phyloP scores from a whole-genome alignment of 2,329 filamentous ascomycete species.

The Colletotrichum incanum region DNA sequence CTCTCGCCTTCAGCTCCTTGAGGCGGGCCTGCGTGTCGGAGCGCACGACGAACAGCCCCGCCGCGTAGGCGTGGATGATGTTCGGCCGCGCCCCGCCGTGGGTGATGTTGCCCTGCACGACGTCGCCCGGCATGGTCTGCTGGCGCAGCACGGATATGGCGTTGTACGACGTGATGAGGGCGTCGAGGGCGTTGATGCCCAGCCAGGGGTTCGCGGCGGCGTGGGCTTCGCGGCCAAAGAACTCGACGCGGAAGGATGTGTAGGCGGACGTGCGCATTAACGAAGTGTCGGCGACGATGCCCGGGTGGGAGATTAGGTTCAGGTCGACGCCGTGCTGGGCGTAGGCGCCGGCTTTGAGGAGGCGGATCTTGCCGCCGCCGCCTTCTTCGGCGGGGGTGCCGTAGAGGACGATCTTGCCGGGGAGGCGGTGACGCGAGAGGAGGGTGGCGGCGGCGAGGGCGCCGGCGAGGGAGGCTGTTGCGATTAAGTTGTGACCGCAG shows the following conservation, averaged over 20 bases:
- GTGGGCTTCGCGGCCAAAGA: conserved; percentile 69
- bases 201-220: conserved; percentile 72
- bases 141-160: conserved; percentile 68
- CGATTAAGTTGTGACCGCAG: conserved; percentile 71
- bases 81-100: conserved; percentile 69
- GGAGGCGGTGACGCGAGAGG: conserved; percentile 57
- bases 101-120: conserved; percentile 67
- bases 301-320: conserved; percentile 66
- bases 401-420: conserved; percentile 62
- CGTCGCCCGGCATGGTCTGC: conserved; percentile 67
- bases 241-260: conserved; percentile 64
- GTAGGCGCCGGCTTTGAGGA: conserved; percentile 52
- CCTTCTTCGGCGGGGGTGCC: conserved; percentile 70
- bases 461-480: conserved; percentile 62
- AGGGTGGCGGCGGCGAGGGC: conserved; percentile 62
- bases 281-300: conserved; percentile 60
- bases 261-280: conserved; percentile 69
- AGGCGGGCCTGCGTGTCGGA: conserved; percentile 52
- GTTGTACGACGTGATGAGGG: conserved; percentile 65
- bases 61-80: conserved; percentile 68
- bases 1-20: conserved; percentile 56
- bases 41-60: conserved; percentile 52
- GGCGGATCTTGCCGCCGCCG: conserved; percentile 49
- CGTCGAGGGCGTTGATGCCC: conserved; percentile 73
- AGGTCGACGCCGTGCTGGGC: conserved; percentile 61